Conservation (phyloP, 148 eudicot species). For the Chenopodium quinoa region DNA sequence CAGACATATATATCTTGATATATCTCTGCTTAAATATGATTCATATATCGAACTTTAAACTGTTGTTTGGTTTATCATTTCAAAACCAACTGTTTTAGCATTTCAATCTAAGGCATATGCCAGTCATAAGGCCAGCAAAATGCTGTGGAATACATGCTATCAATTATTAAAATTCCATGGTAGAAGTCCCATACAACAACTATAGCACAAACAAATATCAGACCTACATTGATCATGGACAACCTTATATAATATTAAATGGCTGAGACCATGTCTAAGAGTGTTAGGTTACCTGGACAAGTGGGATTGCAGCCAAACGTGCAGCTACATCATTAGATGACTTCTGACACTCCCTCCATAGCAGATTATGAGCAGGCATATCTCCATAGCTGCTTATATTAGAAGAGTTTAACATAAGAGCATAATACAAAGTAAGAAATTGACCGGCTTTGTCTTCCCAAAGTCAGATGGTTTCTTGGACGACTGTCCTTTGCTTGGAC, state of each 20-base stretch:
- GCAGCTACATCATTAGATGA: constrained; percentile 80
- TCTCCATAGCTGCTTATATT: constrained; percentile 68
- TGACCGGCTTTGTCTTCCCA: too few species aligned
- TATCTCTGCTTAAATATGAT: too few species aligned
- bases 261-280: background rate
- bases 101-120: background rate
- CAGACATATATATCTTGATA: background rate
- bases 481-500: too few species aligned
- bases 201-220: background rate
- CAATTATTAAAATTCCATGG: background rate
- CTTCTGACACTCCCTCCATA: constrained; percentile 95
- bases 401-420: background rate
- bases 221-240: background rate
- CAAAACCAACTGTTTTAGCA: background rate
- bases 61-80: background rate
- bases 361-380: constrained; percentile 92
- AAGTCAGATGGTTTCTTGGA: too few species aligned
- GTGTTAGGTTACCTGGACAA: constrained; percentile 67
- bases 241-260: background rate
- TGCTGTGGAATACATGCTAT: background rate
- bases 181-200: background rate
- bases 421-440: background rate
- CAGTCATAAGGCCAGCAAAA: background rate
- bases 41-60: background rate
- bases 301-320: constrained; percentile 82